Conservation (phyloP, 2,329 filamentous ascomycete species). For the Chalara sp. region DNA sequence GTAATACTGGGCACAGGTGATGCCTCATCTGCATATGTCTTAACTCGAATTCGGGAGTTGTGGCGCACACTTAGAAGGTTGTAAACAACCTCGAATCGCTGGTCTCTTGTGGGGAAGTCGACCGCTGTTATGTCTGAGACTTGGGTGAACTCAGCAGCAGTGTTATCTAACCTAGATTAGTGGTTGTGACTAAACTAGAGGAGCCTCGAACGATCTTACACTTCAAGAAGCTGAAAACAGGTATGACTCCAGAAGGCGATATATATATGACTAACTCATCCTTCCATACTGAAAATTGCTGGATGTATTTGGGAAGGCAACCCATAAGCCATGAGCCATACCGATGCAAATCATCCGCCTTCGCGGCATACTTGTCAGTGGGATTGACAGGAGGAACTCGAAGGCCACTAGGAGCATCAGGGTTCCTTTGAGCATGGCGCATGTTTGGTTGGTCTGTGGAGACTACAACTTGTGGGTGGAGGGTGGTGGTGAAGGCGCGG, state of each 20-base stretch:
- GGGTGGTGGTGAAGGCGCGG: slow-evolving; percentile 32
- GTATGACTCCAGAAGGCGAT: slow-evolving; percentile 78
- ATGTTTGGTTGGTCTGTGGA: slow-evolving; percentile 55
- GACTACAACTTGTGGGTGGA: slow-evolving; percentile 34
- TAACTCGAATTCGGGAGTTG: slow-evolving; percentile 94
- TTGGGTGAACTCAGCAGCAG: slow-evolving; percentile 92
- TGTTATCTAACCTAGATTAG: slow-evolving; percentile 61
- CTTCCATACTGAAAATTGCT: slow-evolving; percentile 99
- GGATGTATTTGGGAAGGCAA: slow-evolving; percentile 93
- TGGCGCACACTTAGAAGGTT: slow-evolving; percentile 93
- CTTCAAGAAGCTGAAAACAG: slow-evolving; percentile 91
- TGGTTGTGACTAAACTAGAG: not conserved
- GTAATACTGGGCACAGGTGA: slow-evolving; percentile 87
- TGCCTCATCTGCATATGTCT: slow-evolving; percentile 97
- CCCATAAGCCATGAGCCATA: slow-evolving; percentile 97
- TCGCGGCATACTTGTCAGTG: slow-evolving; percentile 84
- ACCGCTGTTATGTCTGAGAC: slow-evolving; percentile 88
- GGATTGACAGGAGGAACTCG: slow-evolving; percentile 81
- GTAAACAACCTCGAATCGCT: slow-evolving; percentile 97
- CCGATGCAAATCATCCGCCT: slow-evolving; percentile 80
- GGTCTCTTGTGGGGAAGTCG: slow-evolving; percentile 90
- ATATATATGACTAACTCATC: slow-evolving; percentile 96
- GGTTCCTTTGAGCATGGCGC: slow-evolving; percentile 52
- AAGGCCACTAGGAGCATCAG: slow-evolving; percentile 46
- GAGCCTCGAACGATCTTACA: slow-evolving; percentile 27